Conservation (phyloP, 768 basidiomycete species). For the Calocybe indica region DNA sequence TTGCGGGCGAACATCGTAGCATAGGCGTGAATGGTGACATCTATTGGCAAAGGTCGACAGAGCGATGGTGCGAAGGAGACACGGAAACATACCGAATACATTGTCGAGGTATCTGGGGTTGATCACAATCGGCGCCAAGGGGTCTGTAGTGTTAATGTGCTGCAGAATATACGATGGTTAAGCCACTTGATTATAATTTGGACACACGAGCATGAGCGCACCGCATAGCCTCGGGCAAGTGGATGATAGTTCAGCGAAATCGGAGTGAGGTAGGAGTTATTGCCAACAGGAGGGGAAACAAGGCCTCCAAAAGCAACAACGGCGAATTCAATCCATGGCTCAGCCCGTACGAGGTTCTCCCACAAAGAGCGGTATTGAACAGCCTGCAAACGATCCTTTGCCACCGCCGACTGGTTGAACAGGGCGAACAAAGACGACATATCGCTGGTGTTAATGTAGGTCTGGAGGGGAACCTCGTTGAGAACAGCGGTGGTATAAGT, state of each 20-base stretch:
- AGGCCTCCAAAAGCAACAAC: too few relatives aligned
- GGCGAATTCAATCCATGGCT: too few relatives aligned
- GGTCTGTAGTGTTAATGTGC: constrained; percentile 16
- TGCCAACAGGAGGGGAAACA: too few relatives aligned
- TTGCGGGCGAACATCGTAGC: too few relatives aligned
- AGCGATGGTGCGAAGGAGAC: not conserved
- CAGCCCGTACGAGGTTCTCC: too few relatives aligned
- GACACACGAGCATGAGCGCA: constrained; percentile 8
- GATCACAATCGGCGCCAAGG: constrained; percentile 9
- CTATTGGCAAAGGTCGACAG: not conserved
- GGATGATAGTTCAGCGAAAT: too few relatives aligned
- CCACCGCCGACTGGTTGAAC: constrained; percentile 3
- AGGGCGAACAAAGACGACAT: constrained; percentile 5
- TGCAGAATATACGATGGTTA: not conserved
- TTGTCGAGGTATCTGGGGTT: constrained; percentile 13
- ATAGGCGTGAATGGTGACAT: too few relatives aligned
- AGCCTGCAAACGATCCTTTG: constrained; percentile 7
- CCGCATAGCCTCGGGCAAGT: constrained; percentile 7
- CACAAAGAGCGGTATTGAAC: constrained; percentile 1
- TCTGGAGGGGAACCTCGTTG: constrained; percentile 9
- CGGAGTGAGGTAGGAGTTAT: too few relatives aligned
- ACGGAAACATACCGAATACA: constrained; percentile 10
- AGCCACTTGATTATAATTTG: constrained; percentile 4
- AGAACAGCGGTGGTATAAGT: constrained; percentile 4
- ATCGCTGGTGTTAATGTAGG: constrained; percentile 7